phyloP scores from a whole-genome alignment of 2,329 filamentous ascomycete genomes.

The Monilinia fructigena region DNA sequence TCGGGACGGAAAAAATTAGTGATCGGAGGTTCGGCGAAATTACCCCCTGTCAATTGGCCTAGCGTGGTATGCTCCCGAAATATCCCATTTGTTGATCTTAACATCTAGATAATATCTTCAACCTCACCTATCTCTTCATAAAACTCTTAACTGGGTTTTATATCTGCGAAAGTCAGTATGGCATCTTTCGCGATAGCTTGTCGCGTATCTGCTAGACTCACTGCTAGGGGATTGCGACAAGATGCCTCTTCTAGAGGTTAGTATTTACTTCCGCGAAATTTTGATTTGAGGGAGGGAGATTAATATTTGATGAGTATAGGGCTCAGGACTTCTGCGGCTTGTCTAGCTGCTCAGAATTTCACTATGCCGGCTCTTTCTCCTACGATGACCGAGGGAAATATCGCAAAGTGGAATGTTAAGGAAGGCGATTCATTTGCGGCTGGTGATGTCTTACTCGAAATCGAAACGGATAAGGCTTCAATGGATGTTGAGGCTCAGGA shows the following conservation, averaged over 20 bases:
- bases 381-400: slow-evolving; percentile 93
- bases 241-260: slow-evolving; percentile 59
- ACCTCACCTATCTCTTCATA: slow-evolving; percentile 25
- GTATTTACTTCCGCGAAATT: slow-evolving; percentile 35
- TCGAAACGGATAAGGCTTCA: slow-evolving; percentile 90
- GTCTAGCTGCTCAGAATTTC: slow-evolving; percentile 78
- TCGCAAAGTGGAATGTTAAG: slow-evolving; percentile 80
- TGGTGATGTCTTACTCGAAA: slow-evolving; percentile 85
- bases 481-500: slow-evolving; percentile 96
- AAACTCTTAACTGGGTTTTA: slow-evolving; percentile 38
- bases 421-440: slow-evolving; percentile 80
- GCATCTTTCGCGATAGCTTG: slow-evolving; percentile 64
- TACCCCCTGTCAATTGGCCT: slow-evolving; percentile 10
- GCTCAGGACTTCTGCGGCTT: slow-evolving; percentile 61
- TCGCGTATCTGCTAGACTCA: slow-evolving; percentile 61
- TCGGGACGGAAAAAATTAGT: slow-evolving; percentile 26
- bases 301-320: slow-evolving; percentile 46
- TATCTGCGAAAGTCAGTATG: slow-evolving; percentile 49
- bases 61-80: slow-evolving; percentile 27
- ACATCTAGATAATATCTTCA: slow-evolving; percentile 27
- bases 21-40: slow-evolving; percentile 31
- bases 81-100: slow-evolving; percentile 25
- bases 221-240: slow-evolving; percentile 52
- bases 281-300: slow-evolving; percentile 17
- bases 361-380: slow-evolving; percentile 89